Conservation (phyloP, 2,329 filamentous ascomycete species). For the Nothophaeocryptopus gaeumannii region DNA sequence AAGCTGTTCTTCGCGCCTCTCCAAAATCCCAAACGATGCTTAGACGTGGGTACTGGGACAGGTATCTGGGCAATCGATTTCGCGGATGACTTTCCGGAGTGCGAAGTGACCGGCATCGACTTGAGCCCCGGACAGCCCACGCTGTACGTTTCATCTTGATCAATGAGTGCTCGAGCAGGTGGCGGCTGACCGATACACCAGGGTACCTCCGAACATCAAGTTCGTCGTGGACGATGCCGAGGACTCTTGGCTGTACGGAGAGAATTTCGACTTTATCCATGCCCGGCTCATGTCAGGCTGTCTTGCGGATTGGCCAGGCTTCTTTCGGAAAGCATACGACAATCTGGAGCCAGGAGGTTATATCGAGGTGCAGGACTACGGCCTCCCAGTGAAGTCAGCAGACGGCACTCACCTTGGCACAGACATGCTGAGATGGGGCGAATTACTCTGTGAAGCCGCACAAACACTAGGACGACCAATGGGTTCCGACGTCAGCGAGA, state of each 20-base stretch:
- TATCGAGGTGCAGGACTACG: conserved; percentile 51
- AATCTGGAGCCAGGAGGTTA: conserved; percentile 52
- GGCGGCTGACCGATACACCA: conserved; percentile 21
- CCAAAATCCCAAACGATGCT: conserved; percentile 40
- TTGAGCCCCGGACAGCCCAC: conserved; percentile 51
- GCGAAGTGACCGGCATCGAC: conserved; percentile 46
- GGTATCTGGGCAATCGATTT: conserved; percentile 59
- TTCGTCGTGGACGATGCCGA: conserved; percentile 64
- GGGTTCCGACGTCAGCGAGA: conserved; percentile 37
- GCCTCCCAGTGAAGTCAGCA: conserved; percentile 39
- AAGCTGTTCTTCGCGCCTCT: conserved; percentile 48
- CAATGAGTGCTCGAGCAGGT: not conserved
- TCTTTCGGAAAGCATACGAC: conserved; percentile 51
- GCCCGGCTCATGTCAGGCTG: conserved; percentile 50
- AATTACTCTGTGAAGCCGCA: conserved; percentile 38
- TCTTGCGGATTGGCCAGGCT: conserved; percentile 52
- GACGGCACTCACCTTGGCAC: conserved; percentile 37
- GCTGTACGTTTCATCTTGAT: conserved; percentile 29
- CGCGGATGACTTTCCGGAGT: conserved; percentile 43
- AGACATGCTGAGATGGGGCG: conserved; percentile 35
- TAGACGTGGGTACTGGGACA: conserved; percentile 54
- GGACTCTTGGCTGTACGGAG: conserved; percentile 55
- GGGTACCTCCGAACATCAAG: conserved; percentile 58
- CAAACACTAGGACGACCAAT: conserved; percentile 43
- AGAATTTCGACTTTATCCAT: conserved; percentile 58